Percentiles rank a stretch among this genome's conserved stretches.
phyloP scores from a whole-genome alignment of 2,329 filamentous ascomycete species.

The Diaporthe caulivora region DNA sequence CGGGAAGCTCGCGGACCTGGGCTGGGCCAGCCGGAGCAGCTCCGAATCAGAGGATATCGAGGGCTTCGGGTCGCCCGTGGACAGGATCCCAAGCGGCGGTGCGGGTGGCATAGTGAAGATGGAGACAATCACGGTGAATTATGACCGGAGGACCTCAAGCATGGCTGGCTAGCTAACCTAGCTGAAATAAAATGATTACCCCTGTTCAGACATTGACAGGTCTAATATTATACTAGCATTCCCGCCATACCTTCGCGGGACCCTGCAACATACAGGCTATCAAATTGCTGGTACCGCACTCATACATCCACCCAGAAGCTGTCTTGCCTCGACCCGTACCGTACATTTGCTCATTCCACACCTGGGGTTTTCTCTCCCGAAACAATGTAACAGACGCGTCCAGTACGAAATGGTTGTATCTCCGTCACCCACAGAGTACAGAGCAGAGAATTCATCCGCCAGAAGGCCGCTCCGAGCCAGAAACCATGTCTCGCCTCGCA shows the following conservation, averaged over 20 bases:
- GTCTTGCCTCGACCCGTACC: too few species aligned
- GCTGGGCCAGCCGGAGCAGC: constrained; percentile 24
- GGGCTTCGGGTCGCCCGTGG: background rate
- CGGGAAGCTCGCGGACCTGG: constrained; percentile 7
- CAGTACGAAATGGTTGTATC: too few species aligned
- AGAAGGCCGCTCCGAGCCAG: too few species aligned
- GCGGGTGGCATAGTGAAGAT: constrained; percentile 19
- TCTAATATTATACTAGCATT: background rate
- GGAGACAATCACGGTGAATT: constrained; percentile 31
- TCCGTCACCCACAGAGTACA: too few species aligned
- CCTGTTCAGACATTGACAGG: background rate
- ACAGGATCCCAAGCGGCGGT: background rate
- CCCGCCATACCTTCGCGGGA: background rate
- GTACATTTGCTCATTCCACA: too few species aligned
- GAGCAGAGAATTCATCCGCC: too few species aligned
- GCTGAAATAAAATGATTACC: background rate
- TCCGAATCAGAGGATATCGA: constrained; percentile 21
- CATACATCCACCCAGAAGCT: too few species aligned
- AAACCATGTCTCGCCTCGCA: too few species aligned
- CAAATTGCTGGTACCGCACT: too few species aligned
- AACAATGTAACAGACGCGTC: too few species aligned
- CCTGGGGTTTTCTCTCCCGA: too few species aligned
- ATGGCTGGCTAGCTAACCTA: background rate
- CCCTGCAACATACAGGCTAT: background rate
- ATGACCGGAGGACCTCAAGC: constrained; percentile 8